Evolutionary conservation across 2,329 filamentous ascomycete genomes (phyloP).

Genomic region (Chaetothyriales sp.): DNA sequence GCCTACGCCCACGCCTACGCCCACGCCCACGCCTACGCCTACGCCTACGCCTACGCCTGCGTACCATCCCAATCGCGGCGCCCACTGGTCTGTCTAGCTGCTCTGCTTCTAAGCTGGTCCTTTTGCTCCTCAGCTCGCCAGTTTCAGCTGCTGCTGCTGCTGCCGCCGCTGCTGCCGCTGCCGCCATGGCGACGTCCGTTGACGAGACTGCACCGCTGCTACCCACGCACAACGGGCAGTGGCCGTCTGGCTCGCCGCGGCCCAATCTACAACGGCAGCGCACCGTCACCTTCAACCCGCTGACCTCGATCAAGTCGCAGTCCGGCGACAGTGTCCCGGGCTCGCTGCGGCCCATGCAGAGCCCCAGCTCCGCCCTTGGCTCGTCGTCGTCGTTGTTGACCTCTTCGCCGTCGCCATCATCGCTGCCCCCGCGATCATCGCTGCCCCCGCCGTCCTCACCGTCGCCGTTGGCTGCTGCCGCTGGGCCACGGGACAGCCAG

Average conservation of each 20-base stretch:
- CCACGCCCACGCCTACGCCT: not conserved
- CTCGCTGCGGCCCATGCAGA: conserved; percentile 29
- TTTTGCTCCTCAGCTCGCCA: conserved; percentile 52
- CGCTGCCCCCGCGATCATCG: conserved; percentile 10
- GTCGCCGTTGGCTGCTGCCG: conserved; percentile 25
- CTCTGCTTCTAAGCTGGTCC: conserved; percentile 50
- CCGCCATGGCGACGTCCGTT: conserved; percentile 22
- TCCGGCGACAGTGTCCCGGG: conserved; percentile 28
- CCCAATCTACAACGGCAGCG: conserved; percentile 26
- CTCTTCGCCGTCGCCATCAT: conserved; percentile 37
- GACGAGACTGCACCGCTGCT: conserved; percentile 31
- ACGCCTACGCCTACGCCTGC: not conserved
- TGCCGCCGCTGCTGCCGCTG: conserved; percentile 20
- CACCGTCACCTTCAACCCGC: conserved; percentile 37
- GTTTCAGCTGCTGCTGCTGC: conserved; percentile 6
- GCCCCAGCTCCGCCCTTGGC: conserved; percentile 26
- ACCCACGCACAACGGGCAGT: conserved; percentile 21
- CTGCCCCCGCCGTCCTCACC: conserved; percentile 27
- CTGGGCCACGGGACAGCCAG: conserved; percentile 25
- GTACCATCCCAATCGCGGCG: too few relatives aligned
- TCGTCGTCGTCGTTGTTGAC: not conserved
- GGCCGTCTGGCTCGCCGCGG: conserved; percentile 8
- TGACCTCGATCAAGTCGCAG: conserved; percentile 33
- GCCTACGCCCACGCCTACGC: not conserved
- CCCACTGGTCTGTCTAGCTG: too few relatives aligned